Evolutionary conservation across 805 yeast genomes (phyloP), one percentile per base, ranked within the genome.

Genomic region (Yarrowia bubula): DNA sequence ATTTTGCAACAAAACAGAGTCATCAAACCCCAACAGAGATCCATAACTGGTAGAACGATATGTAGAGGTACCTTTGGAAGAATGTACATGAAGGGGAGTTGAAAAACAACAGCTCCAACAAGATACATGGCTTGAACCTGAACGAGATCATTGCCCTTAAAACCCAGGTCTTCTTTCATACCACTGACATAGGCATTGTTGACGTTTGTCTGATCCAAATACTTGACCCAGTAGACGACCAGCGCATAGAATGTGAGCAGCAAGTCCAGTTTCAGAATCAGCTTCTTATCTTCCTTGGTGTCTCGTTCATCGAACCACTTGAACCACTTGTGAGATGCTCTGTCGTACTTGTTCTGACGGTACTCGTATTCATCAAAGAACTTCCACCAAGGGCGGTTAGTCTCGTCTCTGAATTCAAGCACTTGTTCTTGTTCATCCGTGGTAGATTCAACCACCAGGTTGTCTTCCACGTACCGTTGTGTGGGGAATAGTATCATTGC

Each of bases 181-280:
- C 88, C 87, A 14, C 86, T 81, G 38, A 84, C 84, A 70, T 86
- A 87, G 1, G 90, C 90, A 70, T 86, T 84, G 66, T 79, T 81
- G 64, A 84, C 75, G n/a, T 51, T 51, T 14, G 58, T 51, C 58
- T 51, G 58, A 8, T 51, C 58, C 18, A 51, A 43, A n/a, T 84
- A 83, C 71, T 86, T 86, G 61, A 86, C 83, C 87, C 88, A 87
- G 73, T 86, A 86, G 1, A 84, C 84, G 66, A 85, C 72, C 71
- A 85, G 81, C 0, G 86, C 79, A 68, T 84, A 84, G 39, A 80
- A 75, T n/a, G 85, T 79, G 60, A 87, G 74, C 41, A 84, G 71
- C 13, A 84, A 66, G 69, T 86, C 90, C 41, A 86, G 71, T 69
- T 86, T 86, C 68, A 77, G 73, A 11, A 84, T 71, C 28, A 84